Base-by-base conservation (phyloP, 306 rosid genomes). In the Oemleria cerasiformis region DNA sequence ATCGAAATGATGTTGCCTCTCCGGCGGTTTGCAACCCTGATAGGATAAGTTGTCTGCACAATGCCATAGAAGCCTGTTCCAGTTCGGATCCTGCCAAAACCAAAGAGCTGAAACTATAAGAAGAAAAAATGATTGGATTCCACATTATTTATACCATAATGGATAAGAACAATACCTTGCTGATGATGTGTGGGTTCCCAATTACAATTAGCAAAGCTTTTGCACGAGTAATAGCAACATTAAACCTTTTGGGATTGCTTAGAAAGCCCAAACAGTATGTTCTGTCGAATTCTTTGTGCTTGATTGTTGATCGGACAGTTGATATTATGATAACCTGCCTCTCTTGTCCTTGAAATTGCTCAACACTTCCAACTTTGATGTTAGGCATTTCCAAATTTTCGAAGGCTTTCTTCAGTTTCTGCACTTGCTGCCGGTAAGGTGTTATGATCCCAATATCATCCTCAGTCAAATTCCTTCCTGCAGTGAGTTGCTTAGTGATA, bases 291-390 rank as follows among this genome's bases (percentile, higher is more conserved):
- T 94, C 97, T 19, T 94, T 87, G 78, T 94, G 98, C 70, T 85
- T 94, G 81, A 94, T 89, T 23, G 98, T 94, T 49, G 98, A 94
- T 49, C 97, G 91, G 75, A 94, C 97, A 25, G 98, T 94, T 49
- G 98, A 94, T 73, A 94, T 57, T 50, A 94, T 94, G 17, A 94
- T 89, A 47, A 94, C 98, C 71, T 82, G 80, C 78, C 63, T 91
- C 78, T 94, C 98, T 59, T 89, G 97, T 63, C 98, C 98, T 75
- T 91, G 97, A 65, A 91, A 94, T 79, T 94, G 97, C 82, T 94
- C 98, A 6, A 94, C 98, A 75, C 98, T 94, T 11, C 98, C 98
- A 41, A 94, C 92, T 77, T 91, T 89, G 62, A 89, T 68, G 16
- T 79, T 85, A 41, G 85, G 55, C 87, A 87, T 83, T 34, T 79